Percentiles rank a stretch among this genome's conserved stretches.
phyloP scores from a whole-genome alignment of 352 stramenopile genomes.

The Aphanomyces euteiches region DNA sequence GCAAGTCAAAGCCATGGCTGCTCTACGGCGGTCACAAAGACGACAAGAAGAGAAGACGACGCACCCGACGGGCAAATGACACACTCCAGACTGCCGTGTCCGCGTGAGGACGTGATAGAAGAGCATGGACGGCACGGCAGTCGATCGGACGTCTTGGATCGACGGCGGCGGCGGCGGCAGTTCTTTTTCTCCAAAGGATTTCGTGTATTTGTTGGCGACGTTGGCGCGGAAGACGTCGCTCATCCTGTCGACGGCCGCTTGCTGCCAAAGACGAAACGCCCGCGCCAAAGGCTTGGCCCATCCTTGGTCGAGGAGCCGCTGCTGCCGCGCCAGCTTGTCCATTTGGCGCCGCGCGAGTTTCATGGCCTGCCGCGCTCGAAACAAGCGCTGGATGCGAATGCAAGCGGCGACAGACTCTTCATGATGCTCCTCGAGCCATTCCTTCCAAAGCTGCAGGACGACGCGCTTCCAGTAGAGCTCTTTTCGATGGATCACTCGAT shows the following conservation, averaged over 20 bases:
- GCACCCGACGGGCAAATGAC: conserved; percentile 58
- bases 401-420: conserved; percentile 12
- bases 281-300: conserved; percentile 55
- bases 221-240: conserved; percentile 8
- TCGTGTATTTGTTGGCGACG: not conserved
- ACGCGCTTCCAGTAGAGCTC: conserved; percentile 1
- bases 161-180: too few species aligned
- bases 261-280: conserved; percentile 60
- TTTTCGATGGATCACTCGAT: conserved; percentile 2
- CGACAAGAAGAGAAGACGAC: conserved; percentile 12
- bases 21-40: not conserved
- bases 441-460: conserved; percentile 25
- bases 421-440: not conserved
- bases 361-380: conserved; percentile 44
- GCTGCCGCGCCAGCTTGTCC: conserved; percentile 50
- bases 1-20: conserved; percentile 40
- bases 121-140: conserved; percentile 56
- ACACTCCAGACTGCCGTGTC: conserved; percentile 57
- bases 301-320: conserved; percentile 42
- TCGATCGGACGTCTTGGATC: conserved; percentile 16
- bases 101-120: conserved; percentile 73
- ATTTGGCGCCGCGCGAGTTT: conserved; percentile 42
- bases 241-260: conserved; percentile 45
- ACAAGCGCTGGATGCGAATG: conserved; percentile 50
- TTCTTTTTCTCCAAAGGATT: not conserved